A percentile compares a stretch with the other conserved stretches of the same genome.
Evolutionary conservation across 371 early-diverging fungal species (phyloP).

Genomic region (Smittium culicis): DNA sequence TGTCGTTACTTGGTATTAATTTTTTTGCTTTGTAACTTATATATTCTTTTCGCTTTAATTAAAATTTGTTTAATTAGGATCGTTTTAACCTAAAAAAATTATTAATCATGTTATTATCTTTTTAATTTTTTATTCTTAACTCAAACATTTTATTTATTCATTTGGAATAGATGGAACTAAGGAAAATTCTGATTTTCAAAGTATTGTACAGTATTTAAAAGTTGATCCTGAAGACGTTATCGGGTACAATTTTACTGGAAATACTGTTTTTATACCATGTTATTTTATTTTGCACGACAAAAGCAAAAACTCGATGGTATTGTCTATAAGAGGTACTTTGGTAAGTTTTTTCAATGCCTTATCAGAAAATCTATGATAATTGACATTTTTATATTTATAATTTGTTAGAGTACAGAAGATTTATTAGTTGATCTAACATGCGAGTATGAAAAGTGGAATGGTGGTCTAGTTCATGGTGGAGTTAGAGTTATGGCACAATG

Average conservation of each 20-base stretch:
- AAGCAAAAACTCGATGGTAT: conserved; percentile 49
- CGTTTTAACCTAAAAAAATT: too few relatives aligned
- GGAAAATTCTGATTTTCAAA: conserved; percentile 50
- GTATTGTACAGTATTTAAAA: conserved; percentile 51
- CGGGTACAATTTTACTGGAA: conserved; percentile 55
- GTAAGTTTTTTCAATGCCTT: too few relatives aligned
- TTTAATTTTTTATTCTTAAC: not conserved
- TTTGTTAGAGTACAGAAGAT: conserved; percentile 50
- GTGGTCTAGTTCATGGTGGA: conserved; percentile 70
- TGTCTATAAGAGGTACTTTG: conserved; percentile 61
- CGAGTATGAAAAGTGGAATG: conserved; percentile 74
- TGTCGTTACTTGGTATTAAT: conserved; percentile 20
- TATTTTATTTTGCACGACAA: conserved; percentile 66
- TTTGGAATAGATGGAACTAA: conserved; percentile 55
- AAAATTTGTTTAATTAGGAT: too few relatives aligned
- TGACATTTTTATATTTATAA: conserved; percentile 20
- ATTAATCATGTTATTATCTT: too few relatives aligned
- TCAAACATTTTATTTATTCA: not conserved
- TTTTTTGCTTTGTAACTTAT: too few relatives aligned
- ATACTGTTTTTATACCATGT: conserved; percentile 59
- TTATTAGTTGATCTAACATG: conserved; percentile 73
- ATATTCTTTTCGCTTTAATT: too few relatives aligned
- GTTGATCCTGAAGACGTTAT: conserved; percentile 56
- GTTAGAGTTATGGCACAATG: conserved; percentile 65
- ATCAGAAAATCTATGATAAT: too few relatives aligned